Evolutionary conservation across 176 grass and related monocot genomes (phyloP).

Genomic region (Canna indica): DNA sequence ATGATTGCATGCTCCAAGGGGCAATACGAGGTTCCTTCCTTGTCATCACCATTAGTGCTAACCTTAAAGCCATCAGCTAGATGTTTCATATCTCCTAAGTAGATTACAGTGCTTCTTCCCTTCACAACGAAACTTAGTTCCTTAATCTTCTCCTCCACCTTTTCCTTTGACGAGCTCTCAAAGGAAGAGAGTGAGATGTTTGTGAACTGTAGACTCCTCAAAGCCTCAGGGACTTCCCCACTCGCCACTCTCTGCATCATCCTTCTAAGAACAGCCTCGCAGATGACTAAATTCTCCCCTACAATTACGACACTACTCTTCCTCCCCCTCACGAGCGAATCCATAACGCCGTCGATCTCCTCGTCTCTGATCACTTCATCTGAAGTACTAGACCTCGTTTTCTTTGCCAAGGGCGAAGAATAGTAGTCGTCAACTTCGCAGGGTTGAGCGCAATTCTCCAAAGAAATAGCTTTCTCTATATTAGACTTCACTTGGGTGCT

Average conservation of each 20-base stretch:
- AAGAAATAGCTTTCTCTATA: slow-evolving; percentile 45
- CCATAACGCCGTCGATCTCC: slow-evolving; percentile 43
- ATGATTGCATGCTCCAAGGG: slow-evolving; percentile 63
- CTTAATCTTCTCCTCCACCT: slow-evolving; percentile 50
- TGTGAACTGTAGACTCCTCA: slow-evolving; percentile 43
- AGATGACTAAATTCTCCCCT: slow-evolving; percentile 41
- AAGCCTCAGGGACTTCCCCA: slow-evolving; percentile 38
- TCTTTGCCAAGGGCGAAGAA: slow-evolving; percentile 19
- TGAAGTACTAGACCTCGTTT: slow-evolving; percentile 20
- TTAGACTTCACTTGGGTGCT: slow-evolving; percentile 82
- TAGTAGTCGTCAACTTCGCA: not conserved
- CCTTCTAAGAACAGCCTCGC: slow-evolving; percentile 38
- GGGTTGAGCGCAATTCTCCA: not conserved
- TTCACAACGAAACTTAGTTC: slow-evolving; percentile 59
- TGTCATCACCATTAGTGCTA: slow-evolving; percentile 22
- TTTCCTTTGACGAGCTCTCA: slow-evolving; percentile 41
- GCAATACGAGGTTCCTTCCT: slow-evolving; percentile 50
- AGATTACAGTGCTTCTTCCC: slow-evolving; percentile 36
- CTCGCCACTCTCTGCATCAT: slow-evolving; percentile 50
- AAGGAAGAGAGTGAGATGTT: slow-evolving; percentile 53
- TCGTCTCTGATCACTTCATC: slow-evolving; percentile 35
- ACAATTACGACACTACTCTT: slow-evolving; percentile 59
- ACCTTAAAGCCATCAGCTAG: slow-evolving; percentile 45
- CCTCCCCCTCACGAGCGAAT: slow-evolving; percentile 33
- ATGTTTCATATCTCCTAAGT: slow-evolving; percentile 76